These are phyloP conservation scores for Solanum clarkiae DNA, from an alignment of 257 asterid species.

Conservation along the genomic window DNA sequence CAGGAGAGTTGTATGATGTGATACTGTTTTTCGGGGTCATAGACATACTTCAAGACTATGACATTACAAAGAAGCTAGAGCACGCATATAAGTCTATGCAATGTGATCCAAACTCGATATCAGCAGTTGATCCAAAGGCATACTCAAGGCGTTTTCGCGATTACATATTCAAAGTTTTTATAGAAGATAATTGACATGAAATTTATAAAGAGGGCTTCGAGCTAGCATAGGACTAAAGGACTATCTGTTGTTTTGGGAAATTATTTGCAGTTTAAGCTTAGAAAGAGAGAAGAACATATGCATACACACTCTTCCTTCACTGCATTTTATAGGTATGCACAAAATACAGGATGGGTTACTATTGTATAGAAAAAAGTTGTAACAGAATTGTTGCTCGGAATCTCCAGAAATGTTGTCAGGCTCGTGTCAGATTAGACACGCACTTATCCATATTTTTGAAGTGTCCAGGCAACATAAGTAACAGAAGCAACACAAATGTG, in stretches of 20 bases:
- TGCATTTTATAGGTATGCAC: not conserved
- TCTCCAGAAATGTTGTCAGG: not conserved
- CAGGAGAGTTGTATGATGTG: slow-evolving; percentile 84
- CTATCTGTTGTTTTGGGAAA: not conserved
- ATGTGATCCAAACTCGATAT: slow-evolving; percentile 81
- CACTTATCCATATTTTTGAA: too few relatives aligned
- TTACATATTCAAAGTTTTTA: slow-evolving; percentile 71
- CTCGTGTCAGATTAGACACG: not conserved
- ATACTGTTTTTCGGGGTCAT: slow-evolving; percentile 77
- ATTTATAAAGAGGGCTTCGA: not conserved
- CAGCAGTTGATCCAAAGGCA: slow-evolving; percentile 90
- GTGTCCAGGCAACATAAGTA: too few relatives aligned
- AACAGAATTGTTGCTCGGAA: not conserved
- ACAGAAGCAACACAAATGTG: not conserved
- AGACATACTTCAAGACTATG: slow-evolving; percentile 95
- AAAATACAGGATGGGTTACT: not conserved
- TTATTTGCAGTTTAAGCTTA: not conserved
- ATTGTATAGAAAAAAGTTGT: not conserved
- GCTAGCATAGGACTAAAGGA: not conserved
- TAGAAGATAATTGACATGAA: slow-evolving; percentile 43
- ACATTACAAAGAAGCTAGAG: slow-evolving; percentile 85
- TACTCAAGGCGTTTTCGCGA: slow-evolving; percentile 87
- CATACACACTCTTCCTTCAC: not conserved
- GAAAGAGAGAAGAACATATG: not conserved
- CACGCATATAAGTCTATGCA: slow-evolving; percentile 93